phyloP scores from a whole-genome alignment of 805 yeast genomes.

The Yarrowia osloensis region DNA sequence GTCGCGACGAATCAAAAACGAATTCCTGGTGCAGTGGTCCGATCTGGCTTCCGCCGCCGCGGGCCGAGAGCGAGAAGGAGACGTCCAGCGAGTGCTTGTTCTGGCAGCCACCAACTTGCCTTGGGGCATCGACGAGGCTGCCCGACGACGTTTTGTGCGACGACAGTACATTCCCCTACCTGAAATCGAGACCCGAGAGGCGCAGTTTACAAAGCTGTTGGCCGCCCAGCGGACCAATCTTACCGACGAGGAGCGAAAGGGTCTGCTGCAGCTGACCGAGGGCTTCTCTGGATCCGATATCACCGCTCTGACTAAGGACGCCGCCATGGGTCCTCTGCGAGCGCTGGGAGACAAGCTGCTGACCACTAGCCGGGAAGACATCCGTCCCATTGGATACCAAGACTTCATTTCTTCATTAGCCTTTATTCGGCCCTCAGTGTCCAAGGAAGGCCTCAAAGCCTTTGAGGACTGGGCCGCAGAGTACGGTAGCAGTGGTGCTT shows the following conservation, averaged over 20 bases:
- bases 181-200: slow-evolving; percentile 74
- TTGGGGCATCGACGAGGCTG: slow-evolving; percentile 97
- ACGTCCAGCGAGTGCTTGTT: slow-evolving; percentile 71
- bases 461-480: slow-evolving; percentile 88
- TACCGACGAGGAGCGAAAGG: slow-evolving; percentile 60
- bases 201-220: slow-evolving; percentile 68
- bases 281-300: slow-evolving; percentile 93
- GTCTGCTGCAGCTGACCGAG: slow-evolving; percentile 64
- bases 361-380: slow-evolving; percentile 65
- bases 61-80: slow-evolving; percentile 56
- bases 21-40: slow-evolving; percentile 93
- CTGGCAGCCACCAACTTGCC: slow-evolving; percentile 95
- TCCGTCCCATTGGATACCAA: slow-evolving; percentile 68
- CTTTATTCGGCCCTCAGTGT: slow-evolving; percentile 85
- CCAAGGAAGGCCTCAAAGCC: slow-evolving; percentile 70
- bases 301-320: slow-evolving; percentile 91
- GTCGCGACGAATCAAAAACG: slow-evolving; percentile 85
- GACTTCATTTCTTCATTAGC: slow-evolving; percentile 79
- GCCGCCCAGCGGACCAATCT: slow-evolving; percentile 72
- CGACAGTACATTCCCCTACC: slow-evolving; percentile 94
- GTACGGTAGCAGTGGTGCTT: slow-evolving; percentile 89
- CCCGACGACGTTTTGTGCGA: slow-evolving; percentile 87
- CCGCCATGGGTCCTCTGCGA: slow-evolving; percentile 96
- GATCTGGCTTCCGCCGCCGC: slow-evolving; percentile 86
- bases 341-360: slow-evolving; percentile 83